A percentile compares a stretch with the other conserved stretches of the same genome.
Evolutionary conservation across 140 eudicot species (phyloP).

Genomic region (Flaveria floridana): DNA sequence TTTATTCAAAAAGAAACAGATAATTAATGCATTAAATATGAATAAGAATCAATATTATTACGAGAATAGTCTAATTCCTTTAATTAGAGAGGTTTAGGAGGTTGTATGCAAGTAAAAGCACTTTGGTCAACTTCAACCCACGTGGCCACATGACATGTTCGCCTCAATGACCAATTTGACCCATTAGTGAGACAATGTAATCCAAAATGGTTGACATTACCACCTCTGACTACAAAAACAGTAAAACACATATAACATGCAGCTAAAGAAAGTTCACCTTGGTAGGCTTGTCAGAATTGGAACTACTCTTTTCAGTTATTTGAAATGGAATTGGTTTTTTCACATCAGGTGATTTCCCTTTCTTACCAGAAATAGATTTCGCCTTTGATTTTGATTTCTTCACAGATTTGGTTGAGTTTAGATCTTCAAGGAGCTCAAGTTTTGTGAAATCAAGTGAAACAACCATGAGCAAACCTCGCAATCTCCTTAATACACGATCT

Average conservation of each 20-base stretch:
- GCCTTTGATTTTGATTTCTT: slow-evolving; percentile 55
- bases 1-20: not conserved
- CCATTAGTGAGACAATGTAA: not conserved
- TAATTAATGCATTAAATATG: not conserved
- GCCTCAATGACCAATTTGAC: not conserved
- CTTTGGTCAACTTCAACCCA: slow-evolving; percentile 12
- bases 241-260: not conserved
- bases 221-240: not conserved
- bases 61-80: not conserved
- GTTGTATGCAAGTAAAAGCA: slow-evolving; percentile 5
- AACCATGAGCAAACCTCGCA: slow-evolving; percentile 80
- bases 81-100: not conserved
- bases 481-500: slow-evolving; percentile 62
- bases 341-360: slow-evolving; percentile 56
- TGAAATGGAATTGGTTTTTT: slow-evolving; percentile 49
- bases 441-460: slow-evolving; percentile 85
- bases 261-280: slow-evolving; percentile 45
- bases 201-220: slow-evolving; percentile 1
- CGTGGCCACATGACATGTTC: not conserved
- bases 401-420: slow-evolving; percentile 31
- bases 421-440: slow-evolving; percentile 79
- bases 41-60: not conserved
- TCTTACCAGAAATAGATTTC: slow-evolving; percentile 57
- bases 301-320: slow-evolving; percentile 38
- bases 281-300: slow-evolving; percentile 33